Conservation (phyloP, 164 flowering plant species). For the Warburgia ugandensis region DNA sequence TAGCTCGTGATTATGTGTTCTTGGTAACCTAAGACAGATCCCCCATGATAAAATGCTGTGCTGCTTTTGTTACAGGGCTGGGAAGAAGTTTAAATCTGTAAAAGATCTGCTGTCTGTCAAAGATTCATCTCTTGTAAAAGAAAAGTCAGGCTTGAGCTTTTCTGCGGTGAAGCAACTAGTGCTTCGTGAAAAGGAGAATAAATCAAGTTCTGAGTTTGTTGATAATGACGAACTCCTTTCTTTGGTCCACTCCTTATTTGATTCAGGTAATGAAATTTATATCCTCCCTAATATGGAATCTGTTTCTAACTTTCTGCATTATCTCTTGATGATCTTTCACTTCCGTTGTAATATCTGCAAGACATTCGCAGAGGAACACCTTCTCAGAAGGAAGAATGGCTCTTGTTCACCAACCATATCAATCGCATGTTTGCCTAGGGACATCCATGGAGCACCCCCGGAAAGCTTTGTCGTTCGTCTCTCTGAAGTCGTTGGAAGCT, state of each 20-base stretch:
- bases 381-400: conserved; percentile 33
- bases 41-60: background rate
- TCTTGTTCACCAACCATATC: conserved; percentile 24
- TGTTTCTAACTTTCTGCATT: conserved; percentile 12
- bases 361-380: conserved; percentile 75
- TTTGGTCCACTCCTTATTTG: conserved; percentile 43
- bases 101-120: conserved; percentile 59
- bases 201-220: conserved; percentile 35
- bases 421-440: conserved; percentile 45
- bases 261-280: conserved; percentile 47
- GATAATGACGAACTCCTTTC: conserved; percentile 46
- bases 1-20: too few relatives aligned
- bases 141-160: conserved; percentile 66
- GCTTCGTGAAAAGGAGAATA: conserved; percentile 83
- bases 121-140: conserved; percentile 72
- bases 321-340: conserved; percentile 51
- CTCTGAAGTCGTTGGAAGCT: conserved; percentile 75
- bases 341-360: conserved; percentile 70
- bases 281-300: conserved; percentile 9
- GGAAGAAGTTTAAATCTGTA: conserved; percentile 54
- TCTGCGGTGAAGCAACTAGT: conserved; percentile 81
- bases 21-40: too few relatives aligned
- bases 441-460: conserved; percentile 80
- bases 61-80: conserved; percentile 35
- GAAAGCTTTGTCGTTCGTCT: conserved; percentile 70